phyloP scores from a whole-genome alignment of 345 rosid species.

The Sonneratia alba region DNA sequence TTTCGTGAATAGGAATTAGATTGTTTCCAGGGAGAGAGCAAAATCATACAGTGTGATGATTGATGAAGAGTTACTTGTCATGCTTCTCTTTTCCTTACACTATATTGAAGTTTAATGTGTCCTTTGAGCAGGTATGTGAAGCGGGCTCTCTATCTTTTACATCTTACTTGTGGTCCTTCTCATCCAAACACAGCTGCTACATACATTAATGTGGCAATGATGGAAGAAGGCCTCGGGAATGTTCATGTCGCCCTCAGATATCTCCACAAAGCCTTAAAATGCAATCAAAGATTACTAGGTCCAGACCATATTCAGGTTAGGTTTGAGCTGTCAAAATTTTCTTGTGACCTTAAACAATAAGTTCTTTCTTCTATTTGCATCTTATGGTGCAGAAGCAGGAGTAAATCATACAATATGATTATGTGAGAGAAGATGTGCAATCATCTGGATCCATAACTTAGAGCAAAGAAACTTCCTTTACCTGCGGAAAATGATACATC shows the following conservation, averaged over 20 bases:
- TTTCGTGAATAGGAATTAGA: not conserved
- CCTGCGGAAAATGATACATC: not conserved
- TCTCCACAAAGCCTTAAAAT: slow-evolving; percentile 93
- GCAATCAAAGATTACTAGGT: slow-evolving; percentile 91
- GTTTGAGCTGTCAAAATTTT: slow-evolving; percentile 9
- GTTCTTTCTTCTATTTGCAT: slow-evolving; percentile 1
- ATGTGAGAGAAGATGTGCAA: not conserved
- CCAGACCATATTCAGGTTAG: slow-evolving; percentile 97
- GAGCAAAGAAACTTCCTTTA: not conserved
- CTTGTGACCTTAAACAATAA: slow-evolving; percentile 1
- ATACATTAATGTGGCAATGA: slow-evolving; percentile 97
- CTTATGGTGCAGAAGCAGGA: not conserved
- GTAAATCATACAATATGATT: not conserved
- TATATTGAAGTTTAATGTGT: slow-evolving; percentile 8
- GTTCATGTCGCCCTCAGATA: slow-evolving; percentile 98
- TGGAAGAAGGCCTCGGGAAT: slow-evolving; percentile 99
- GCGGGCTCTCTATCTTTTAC: slow-evolving; percentile 94
- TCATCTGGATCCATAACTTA: not conserved
- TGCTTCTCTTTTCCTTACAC: slow-evolving; percentile 1
- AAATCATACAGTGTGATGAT: not conserved
- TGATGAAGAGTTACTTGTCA: slow-evolving; percentile 11
- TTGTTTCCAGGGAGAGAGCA: not conserved
- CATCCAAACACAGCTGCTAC: slow-evolving; percentile 99
- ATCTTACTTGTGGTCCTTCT: slow-evolving; percentile 96
- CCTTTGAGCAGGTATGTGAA: slow-evolving; percentile 73